Evolutionary conservation across 2,329 filamentous ascomycete genomes (phyloP).

Genomic region (Fusarium aywerte): DNA sequence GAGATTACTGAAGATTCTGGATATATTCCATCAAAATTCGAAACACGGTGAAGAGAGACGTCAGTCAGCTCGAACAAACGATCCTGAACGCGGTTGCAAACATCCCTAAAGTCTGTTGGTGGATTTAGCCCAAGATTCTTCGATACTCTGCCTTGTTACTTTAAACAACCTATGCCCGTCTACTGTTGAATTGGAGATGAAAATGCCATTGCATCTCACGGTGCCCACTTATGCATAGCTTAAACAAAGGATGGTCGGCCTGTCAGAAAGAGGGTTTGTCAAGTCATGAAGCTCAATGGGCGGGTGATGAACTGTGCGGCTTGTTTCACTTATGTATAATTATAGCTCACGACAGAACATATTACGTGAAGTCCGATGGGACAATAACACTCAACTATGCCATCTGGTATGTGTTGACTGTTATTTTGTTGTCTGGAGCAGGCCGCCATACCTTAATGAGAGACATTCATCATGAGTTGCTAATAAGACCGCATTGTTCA

Average conservation of each 20-base stretch:
- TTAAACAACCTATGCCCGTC: background rate
- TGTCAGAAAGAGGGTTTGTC: background rate
- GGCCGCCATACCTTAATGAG: background rate
- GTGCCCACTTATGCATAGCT: too few relatives aligned
- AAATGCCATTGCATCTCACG: background rate
- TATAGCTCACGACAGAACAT: slow-evolving; percentile 19
- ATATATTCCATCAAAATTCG: background rate
- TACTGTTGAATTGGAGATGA: background rate
- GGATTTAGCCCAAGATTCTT: background rate
- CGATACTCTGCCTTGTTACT: background rate
- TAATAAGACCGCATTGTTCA: slow-evolving; percentile 16
- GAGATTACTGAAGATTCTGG: background rate
- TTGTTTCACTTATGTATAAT: slow-evolving; percentile 21
- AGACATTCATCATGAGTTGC: slow-evolving; percentile 31
- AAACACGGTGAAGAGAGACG: background rate
- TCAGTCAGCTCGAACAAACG: background rate
- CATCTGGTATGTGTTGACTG: slow-evolving; percentile 19
- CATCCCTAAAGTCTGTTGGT: background rate
- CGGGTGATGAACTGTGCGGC: slow-evolving; percentile 4
- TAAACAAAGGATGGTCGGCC: background rate
- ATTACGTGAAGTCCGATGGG: background rate
- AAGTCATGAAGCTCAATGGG: slow-evolving; percentile 9
- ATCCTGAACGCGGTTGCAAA: background rate
- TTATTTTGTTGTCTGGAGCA: slow-evolving; percentile 9
- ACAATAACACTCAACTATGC: slow-evolving; percentile 5